Percentiles rank a stretch among this genome's conserved stretches.
Evolutionary conservation across 179 eudicot species (phyloP).

Genomic region (Spinacia oleracea): DNA sequence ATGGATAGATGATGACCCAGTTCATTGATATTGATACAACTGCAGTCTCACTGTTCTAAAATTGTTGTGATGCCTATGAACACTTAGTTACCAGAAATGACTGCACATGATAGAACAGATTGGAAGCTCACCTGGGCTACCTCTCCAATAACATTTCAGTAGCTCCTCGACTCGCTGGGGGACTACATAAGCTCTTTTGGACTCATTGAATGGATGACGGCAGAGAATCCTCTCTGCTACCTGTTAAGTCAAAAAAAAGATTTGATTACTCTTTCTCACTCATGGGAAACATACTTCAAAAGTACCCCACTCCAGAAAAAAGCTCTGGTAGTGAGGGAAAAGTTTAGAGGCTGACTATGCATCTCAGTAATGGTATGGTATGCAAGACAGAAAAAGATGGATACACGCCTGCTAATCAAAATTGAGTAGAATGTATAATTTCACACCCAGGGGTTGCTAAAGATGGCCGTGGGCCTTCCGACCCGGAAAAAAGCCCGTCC

Average conservation of each 20-base stretch:
- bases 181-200: slow-evolving; percentile 94
- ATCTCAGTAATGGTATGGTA: background rate
- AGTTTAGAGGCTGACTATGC: background rate
- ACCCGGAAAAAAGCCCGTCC: too few species aligned
- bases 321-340: background rate
- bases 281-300: background rate
- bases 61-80: background rate
- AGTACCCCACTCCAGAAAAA: background rate
- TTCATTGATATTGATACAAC: background rate
- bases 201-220: slow-evolving; percentile 94
- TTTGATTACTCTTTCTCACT: background rate
- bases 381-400: background rate
- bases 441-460: background rate
- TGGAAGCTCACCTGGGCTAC: slow-evolving; percentile 62
- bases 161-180: slow-evolving; percentile 96
- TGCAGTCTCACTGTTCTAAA: background rate
- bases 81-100: background rate
- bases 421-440: background rate
- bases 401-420: background rate
- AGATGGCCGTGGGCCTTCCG: too few species aligned
- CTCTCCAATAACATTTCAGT: slow-evolving; percentile 89
- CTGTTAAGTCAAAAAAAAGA: slow-evolving; percentile 32
- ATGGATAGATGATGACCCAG: background rate
- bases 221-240: slow-evolving; percentile 75
- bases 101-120: background rate